phyloP scores from a whole-genome alignment of 257 asterid genomes.

The Jacaranda copaia region DNA sequence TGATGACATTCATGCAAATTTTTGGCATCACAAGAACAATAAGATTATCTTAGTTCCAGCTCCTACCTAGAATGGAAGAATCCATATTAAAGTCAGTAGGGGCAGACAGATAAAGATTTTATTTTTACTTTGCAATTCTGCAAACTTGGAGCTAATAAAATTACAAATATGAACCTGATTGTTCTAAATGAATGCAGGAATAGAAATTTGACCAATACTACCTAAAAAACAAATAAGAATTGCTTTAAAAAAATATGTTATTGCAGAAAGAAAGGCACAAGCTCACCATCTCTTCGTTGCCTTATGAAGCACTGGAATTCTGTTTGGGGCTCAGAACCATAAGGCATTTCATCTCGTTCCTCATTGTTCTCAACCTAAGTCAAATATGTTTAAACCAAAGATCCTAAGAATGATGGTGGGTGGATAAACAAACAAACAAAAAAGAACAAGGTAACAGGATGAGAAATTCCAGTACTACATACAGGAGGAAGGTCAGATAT shows the following conservation, averaged over 20 bases:
- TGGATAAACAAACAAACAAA: too few species aligned
- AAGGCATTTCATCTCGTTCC: constrained; percentile 65
- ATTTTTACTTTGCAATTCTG: not conserved
- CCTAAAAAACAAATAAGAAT: not conserved
- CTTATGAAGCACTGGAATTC: constrained; percentile 76
- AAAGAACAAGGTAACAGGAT: not conserved
- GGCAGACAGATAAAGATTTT: too few species aligned
- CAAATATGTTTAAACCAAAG: not conserved
- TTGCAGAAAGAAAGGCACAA: not conserved
- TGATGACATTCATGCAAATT: too few species aligned
- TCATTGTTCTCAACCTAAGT: constrained; percentile 69
- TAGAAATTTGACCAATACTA: not conserved
- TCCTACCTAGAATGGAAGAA: too few species aligned
- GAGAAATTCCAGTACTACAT: constrained; percentile 28
- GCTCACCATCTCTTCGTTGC: constrained; percentile 63
- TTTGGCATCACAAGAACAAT: too few species aligned
- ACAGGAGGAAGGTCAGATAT: constrained; percentile 84
- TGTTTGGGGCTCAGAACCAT: constrained; percentile 47
- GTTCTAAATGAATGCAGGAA: not conserved
- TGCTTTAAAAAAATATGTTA: not conserved
- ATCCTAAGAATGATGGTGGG: not conserved
- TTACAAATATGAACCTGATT: not conserved
- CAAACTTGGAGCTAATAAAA: not conserved
- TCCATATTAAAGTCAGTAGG: too few species aligned
- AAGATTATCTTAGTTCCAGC: too few species aligned